A percentile compares a stretch with the other conserved stretches of the same genome.
These are phyloP conservation scores for Calonectria naviculata DNA, from an alignment of 2,329 filamentous ascomycete genomes.

Conservation along the genomic window DNA sequence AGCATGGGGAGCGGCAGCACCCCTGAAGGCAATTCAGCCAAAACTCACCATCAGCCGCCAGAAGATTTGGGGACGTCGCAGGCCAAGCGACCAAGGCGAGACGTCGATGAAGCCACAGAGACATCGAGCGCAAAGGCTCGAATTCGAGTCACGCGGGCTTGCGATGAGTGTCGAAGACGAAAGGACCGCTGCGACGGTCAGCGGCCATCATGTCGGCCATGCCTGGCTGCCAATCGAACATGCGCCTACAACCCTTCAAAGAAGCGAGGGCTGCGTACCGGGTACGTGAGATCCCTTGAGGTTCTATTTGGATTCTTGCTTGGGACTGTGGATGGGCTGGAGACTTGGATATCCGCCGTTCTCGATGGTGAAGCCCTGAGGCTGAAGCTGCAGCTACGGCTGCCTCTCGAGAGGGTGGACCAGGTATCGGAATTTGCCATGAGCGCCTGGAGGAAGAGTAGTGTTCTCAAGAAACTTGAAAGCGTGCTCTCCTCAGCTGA, in stretches of 20 bases:
- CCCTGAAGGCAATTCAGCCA: slow-evolving; percentile 12
- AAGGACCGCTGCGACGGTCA: slow-evolving; percentile 27
- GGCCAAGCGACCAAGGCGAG: not conserved
- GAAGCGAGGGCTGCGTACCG: slow-evolving; percentile 24
- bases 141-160: slow-evolving; percentile 15
- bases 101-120: slow-evolving; percentile 1
- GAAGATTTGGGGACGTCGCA: not conserved
- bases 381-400: not conserved
- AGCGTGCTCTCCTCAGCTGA: not conserved
- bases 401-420: not conserved
- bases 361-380: slow-evolving; percentile 3
- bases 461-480: slow-evolving; percentile 4
- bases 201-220: slow-evolving; percentile 15
- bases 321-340: slow-evolving; percentile 10
- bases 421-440: not conserved
- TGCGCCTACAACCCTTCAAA: slow-evolving; percentile 23
- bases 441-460: slow-evolving; percentile 13
- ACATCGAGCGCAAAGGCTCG: not conserved
- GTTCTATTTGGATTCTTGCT: slow-evolving; percentile 18
- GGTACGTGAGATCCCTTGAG: slow-evolving; percentile 26
- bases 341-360: slow-evolving; percentile 12
- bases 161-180: slow-evolving; percentile 24
- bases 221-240: not conserved
- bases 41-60: not conserved
- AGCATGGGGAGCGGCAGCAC: slow-evolving; percentile 16